Evolutionary conservation across 768 basidiomycete species (phyloP).

Genomic region (Tulasnella sp.): DNA sequence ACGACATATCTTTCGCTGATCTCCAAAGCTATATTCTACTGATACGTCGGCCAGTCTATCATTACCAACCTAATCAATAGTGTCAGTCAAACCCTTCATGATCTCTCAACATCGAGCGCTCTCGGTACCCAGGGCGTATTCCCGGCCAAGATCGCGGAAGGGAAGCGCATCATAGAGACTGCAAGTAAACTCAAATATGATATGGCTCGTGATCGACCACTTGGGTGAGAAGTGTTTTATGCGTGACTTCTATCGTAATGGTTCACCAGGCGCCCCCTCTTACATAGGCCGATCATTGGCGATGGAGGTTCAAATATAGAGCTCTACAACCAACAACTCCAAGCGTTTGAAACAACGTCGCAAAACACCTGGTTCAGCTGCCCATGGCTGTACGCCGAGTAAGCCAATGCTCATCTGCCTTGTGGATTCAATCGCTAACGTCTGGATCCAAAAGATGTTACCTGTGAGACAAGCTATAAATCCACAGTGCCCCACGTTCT

Average conservation of each 20-base stretch:
- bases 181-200: conserved; percentile 75
- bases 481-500: not conserved
- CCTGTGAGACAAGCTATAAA: conserved; percentile 37
- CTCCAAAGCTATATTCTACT: not conserved
- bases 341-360: conserved; percentile 34
- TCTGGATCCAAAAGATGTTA: conserved; percentile 44
- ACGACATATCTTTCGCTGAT: conserved; percentile 32
- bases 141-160: conserved; percentile 46
- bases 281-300: conserved; percentile 50
- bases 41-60: not conserved
- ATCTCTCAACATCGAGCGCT: conserved; percentile 34
- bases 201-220: conserved; percentile 64
- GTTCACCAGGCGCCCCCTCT: not conserved
- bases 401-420: conserved; percentile 28
- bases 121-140: conserved; percentile 21
- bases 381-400: conserved; percentile 97
- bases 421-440: not conserved
- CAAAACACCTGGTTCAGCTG: conserved; percentile 80
- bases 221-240: conserved; percentile 41
- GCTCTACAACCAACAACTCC: conserved; percentile 70
- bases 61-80: conserved; percentile 41
- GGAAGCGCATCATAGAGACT: conserved; percentile 62
- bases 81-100: conserved; percentile 58
- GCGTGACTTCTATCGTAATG: not conserved
- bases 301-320: conserved; percentile 65